Evolutionary conservation across 2,329 filamentous ascomycete species (phyloP), one percentile per base, ranked within the genome.

Genomic region (Talaromyces marneffei): DNA sequence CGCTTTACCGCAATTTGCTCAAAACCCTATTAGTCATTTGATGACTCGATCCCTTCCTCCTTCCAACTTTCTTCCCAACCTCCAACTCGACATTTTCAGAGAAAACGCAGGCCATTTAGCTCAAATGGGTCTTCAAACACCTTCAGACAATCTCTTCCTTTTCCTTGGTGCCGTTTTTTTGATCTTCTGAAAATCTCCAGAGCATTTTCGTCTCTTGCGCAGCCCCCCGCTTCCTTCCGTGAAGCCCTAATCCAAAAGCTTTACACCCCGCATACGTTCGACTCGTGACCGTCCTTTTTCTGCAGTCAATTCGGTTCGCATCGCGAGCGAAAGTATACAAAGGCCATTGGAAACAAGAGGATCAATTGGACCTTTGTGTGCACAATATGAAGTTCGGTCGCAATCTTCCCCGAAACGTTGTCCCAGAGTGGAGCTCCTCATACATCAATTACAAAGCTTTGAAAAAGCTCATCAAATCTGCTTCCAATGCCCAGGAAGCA

Each of bases 381-480:
- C 53, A 50, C 69, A 77, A 63, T 16, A 81, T 81, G 79, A 81
- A 81, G 68, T 81, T 81, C 68, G 79, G 79, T 31, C 76, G 77
- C 63, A 80, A 80, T 67, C 68, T 81, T 50, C 68, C 78, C 16
- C 75, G 78, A 61, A 80, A 80, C 63, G 78, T 80, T 60, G 79
- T 81, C 29, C 79, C 79, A 12, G 79, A 81, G 70, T 81, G 79
- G 79, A 76, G 78, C 61, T 70, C 75, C 42, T 74, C 72, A 29
- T 82, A 81, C 69, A 82, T 83, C 68, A 78, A 78, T 62, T 81
- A 82, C 71, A 83, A 81, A 65, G 73, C 74, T 8, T 69, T 97
- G 69, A 99, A 99, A 82, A 96, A 94, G 80, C 85, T 97, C 66
- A 92, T 99, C 79, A 97, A 96, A 72, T 78, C 78, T 69, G 85